Conservation (phyloP, 495 filamentous ascomycete species). For the Aspergillus coremiiformis region DNA sequence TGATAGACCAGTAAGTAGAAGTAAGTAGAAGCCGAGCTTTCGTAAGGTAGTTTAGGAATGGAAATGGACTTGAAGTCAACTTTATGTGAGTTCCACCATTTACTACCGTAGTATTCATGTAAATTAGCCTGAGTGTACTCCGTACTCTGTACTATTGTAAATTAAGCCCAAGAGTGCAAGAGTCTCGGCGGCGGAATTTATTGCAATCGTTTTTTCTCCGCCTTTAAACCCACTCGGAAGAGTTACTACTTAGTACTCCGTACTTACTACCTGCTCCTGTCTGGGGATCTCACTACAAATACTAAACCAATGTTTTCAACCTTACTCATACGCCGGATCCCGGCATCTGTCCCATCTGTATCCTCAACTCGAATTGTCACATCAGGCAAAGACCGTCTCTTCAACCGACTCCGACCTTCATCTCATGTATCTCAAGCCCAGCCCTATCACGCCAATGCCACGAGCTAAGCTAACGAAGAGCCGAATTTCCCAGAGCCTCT, state of each 20-base stretch:
- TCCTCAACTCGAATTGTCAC: neutral
- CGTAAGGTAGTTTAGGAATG: neutral
- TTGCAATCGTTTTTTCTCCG: neutral
- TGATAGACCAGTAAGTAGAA: neutral
- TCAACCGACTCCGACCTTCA: neutral
- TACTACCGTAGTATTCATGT: too few relatives aligned
- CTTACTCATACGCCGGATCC: slow-evolving; percentile 1
- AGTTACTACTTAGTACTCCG: neutral
- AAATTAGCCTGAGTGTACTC: too few relatives aligned
- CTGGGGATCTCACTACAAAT: too few relatives aligned
- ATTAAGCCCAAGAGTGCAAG: neutral
- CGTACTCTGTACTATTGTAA: too few relatives aligned
- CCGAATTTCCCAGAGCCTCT: neutral
- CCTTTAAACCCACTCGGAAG: neutral
- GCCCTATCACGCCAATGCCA: slow-evolving; percentile 1
- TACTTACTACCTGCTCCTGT: neutral
- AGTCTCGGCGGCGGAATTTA: neutral
- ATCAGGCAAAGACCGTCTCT: neutral
- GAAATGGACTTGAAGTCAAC: neutral
- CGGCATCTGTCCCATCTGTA: neutral
- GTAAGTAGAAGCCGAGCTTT: neutral
- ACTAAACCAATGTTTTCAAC: slow-evolving; percentile 1
- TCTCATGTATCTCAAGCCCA: slow-evolving; percentile 1
- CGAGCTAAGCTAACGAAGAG: too few relatives aligned
- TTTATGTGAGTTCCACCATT: too few relatives aligned